phyloP scores from a whole-genome alignment of 148 eudicot genomes.

The Bassia scoparia region DNA sequence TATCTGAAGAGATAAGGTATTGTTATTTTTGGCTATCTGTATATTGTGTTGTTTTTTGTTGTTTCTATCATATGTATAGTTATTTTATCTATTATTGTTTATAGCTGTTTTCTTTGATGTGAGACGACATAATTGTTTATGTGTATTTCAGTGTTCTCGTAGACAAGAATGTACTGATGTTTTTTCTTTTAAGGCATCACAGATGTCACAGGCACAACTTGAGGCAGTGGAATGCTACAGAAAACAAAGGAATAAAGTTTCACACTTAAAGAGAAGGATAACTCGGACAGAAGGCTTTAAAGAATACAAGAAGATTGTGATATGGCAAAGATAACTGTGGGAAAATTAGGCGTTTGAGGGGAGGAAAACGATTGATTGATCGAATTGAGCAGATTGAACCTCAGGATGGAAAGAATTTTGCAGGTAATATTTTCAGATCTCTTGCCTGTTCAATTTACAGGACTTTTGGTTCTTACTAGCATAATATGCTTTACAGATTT shows the following conservation, averaged over 20 bases:
- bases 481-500: background rate
- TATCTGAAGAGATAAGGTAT: slow-evolving; percentile 80
- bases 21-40: background rate
- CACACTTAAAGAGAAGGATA: slow-evolving; percentile 78
- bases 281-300: slow-evolving; percentile 83
- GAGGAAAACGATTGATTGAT: slow-evolving; percentile 61
- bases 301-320: slow-evolving; percentile 82
- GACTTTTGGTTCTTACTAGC: background rate
- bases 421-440: slow-evolving; percentile 50
- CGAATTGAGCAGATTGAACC: slow-evolving; percentile 92
- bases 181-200: slow-evolving; percentile 44
- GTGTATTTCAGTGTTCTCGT: background rate
- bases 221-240: slow-evolving; percentile 72
- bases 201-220: slow-evolving; percentile 59
- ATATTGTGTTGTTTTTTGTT: background rate
- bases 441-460: background rate
- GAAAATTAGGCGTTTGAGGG: slow-evolving; percentile 74
- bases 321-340: slow-evolving; percentile 62
- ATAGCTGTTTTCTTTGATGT: background rate
- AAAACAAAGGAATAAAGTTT: slow-evolving; percentile 84
- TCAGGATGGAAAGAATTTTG: slow-evolving; percentile 99
- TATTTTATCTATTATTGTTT: background rate
- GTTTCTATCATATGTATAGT: background rate
- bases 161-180: background rate
- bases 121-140: slow-evolving; percentile 4